Evolutionary conservation across 768 basidiomycete species (phyloP), one percentile per base, ranked within the genome.

Genomic region (Hydnomerulius pinastri): DNA sequence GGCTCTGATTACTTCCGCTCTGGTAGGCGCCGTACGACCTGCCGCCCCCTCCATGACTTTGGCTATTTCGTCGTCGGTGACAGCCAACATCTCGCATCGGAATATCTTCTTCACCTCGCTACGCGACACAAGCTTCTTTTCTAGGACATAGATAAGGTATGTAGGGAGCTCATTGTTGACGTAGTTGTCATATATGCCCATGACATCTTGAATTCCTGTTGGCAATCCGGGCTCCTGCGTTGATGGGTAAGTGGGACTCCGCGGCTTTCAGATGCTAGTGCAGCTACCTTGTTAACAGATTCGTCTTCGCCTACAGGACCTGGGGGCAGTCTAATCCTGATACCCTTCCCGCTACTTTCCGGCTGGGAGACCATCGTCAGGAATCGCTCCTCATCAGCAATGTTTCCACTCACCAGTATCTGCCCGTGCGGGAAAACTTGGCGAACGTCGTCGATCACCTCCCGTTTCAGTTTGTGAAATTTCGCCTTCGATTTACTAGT

Each of bases 31-130:
- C 3, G 64, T 66, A 13, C 29, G 63, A 28, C 61, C 63, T 13
- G 53, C 40, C 1, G 60, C 60, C 25, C 41, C 60, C 21, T 58
- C 52, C 32, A 50, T 6, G 6, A 55, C 43, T 20, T 51, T 55
- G 51, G 54, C 13, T 13, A 66, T 58, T 39, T 57, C 64, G 10
- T 38, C 59, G 37, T 66, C 65, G 17, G 67, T 64, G 7, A 69
- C 38, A 2, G 51, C 44, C 47, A 53, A 40, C 48, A 67, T 49
- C 1, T 64, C 59, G 20, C 57, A 60, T n/a, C 59, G 67, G 44
- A 67, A 68, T 38, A 62, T 59, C 28, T 43, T 66, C 35, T 67
- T 69, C 18, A 66, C 65, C 1, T 69, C 59, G n/a, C 69, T 57
- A 18, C 65, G 65, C 3, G 67, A 68, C 23, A 66, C 23, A 10